Evolutionary conservation across 164 flowering plant genomes (phyloP).

Genomic region (Vitis rupestris): DNA sequence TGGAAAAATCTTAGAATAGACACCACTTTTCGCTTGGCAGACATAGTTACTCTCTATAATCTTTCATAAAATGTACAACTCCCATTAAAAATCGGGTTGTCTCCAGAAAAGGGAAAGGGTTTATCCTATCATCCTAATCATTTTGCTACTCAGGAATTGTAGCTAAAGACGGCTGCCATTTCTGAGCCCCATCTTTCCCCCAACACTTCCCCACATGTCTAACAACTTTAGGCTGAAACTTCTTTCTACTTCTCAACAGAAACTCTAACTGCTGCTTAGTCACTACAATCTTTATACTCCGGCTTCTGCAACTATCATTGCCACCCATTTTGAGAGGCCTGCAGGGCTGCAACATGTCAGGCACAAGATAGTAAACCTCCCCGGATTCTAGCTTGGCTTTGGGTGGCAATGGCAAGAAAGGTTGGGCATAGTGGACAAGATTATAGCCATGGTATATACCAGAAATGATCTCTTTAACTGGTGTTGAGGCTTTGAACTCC

Average conservation of each 20-base stretch:
- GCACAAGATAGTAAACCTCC: slow-evolving; percentile 29
- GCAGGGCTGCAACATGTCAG: slow-evolving; percentile 10
- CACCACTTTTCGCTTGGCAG: not conserved
- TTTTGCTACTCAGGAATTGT: slow-evolving; percentile 39
- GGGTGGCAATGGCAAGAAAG: slow-evolving; percentile 22
- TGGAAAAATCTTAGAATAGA: not conserved
- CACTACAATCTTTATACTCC: slow-evolving; percentile 37
- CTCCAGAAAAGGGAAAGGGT: not conserved
- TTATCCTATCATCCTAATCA: slow-evolving; percentile 4
- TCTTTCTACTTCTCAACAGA: slow-evolving; percentile 22
- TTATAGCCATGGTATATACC: slow-evolving; percentile 28
- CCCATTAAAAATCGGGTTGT: not conserved
- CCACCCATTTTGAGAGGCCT: slow-evolving; percentile 12
- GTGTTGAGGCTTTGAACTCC: slow-evolving; percentile 31
- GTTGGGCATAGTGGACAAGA: slow-evolving; percentile 27
- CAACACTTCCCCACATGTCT: not conserved
- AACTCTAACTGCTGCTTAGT: slow-evolving; percentile 46
- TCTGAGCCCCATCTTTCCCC: slow-evolving; percentile 12
- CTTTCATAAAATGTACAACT: slow-evolving; percentile 2
- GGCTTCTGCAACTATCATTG: slow-evolving; percentile 8
- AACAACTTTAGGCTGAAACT: slow-evolving; percentile 11
- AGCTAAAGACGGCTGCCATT: slow-evolving; percentile 52
- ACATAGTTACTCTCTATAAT: not conserved
- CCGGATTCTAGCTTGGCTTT: slow-evolving; percentile 21
- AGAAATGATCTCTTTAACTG: slow-evolving; percentile 23